Evolutionary conservation across 2,329 filamentous ascomycete genomes (phyloP), one percentile per base, ranked within the genome.

Genomic region (Alternaria panax): DNA sequence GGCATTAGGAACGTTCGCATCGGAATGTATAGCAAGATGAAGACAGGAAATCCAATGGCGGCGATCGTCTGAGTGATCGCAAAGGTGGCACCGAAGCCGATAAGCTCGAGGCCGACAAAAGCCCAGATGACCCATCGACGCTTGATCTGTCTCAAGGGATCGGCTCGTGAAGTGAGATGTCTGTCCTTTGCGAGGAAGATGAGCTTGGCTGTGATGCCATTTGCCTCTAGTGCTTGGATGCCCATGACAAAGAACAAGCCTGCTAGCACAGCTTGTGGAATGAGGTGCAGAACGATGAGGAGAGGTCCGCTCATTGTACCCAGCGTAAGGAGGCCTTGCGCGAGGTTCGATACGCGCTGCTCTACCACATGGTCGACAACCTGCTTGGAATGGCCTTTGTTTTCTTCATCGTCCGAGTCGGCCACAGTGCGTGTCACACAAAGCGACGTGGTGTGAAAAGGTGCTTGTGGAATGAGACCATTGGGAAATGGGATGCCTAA

Each of bases 161-260:
- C 83, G 6, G 79, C 78, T 0, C 79, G 79, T 30, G 82, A 78
- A 9, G 82, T 78, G 61, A 86, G 84, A 2, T 80, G 75, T 4
- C 68, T 69, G 64, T 87, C 84, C 9, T 71, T 74, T 27, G 80
- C 68, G 28, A 85, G 79, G 74, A 81, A 86, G 32, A 85, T 62
- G 0, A 85, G 62, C 63, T 86, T 86, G 5, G 79, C 67, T 0
- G 83, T 80, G 57, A 87, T 86, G 64, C 83, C 82, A 73, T 86
- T 86, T 20, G 79, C 80, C 62, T 83, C 79, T 41, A 87, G 82
- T 3, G 80, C 74, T 67, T 82, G 78, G 67, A 82, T 82, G 22
- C 85, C 85, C 64, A 87, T 84, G 25, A 86, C 82, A 73, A 87
- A 87, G 78, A 87, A 87, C 1, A 87, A 80, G 7, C 85, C 85